phyloP scores from a whole-genome alignment of 2,329 filamentous ascomycete genomes.

The Botryotinia narcissicola region DNA sequence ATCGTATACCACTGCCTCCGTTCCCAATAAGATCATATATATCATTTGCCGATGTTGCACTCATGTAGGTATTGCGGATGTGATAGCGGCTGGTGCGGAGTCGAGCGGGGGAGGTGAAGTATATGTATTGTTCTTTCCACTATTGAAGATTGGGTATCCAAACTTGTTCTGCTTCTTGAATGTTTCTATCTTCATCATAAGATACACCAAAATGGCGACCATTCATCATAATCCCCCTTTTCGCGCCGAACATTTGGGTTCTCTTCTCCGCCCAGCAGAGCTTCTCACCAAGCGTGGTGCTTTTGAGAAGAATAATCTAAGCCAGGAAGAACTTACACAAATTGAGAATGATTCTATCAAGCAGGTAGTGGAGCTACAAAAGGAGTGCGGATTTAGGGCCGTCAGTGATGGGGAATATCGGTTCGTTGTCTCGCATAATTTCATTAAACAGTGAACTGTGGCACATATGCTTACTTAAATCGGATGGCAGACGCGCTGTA shows the following conservation, averaged over 20 bases:
- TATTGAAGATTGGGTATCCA: background rate
- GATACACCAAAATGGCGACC: conserved; percentile 21
- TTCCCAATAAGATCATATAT: background rate
- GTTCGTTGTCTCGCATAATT: conserved; percentile 18
- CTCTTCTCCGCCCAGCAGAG: conserved; percentile 58
- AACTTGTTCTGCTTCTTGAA: background rate
- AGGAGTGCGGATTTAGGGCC: conserved; percentile 53
- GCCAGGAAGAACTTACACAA: conserved; percentile 44
- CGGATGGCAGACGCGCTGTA: conserved; percentile 29
- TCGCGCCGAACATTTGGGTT: conserved; percentile 63
- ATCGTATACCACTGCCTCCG: background rate
- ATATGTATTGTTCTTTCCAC: background rate
- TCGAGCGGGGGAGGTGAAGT: background rate
- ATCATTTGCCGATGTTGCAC: background rate
- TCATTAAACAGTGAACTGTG: background rate
- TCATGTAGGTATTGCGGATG: background rate
- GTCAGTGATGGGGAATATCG: conserved; percentile 59
- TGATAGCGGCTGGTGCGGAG: conserved; percentile 2
- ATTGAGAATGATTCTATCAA: conserved; percentile 58
- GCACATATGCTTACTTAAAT: background rate
- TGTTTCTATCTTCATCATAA: background rate
- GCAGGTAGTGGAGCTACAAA: conserved; percentile 57
- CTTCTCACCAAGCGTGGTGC: conserved; percentile 55
- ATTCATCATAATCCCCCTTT: conserved; percentile 46
- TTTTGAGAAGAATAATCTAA: conserved; percentile 50